Base-by-base conservation (phyloP, 306 rosid genomes). In the Corylus americana region DNA sequence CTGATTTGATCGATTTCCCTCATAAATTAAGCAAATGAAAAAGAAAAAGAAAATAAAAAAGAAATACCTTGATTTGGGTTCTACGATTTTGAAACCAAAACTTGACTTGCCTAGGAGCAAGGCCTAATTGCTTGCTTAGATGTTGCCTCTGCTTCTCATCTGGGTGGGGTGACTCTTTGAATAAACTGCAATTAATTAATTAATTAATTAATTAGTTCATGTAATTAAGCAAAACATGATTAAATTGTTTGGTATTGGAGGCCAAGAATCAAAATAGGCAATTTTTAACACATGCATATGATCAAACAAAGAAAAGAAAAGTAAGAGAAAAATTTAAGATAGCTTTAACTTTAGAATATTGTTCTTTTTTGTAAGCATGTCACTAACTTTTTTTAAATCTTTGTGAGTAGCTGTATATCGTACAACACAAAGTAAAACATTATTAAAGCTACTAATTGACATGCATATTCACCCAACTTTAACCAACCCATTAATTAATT, bases 11-110 rank as follows among this genome's bases (percentile, higher is more conserved):
- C 4, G n/a, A 54, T 54, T 17, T 17, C 2, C 10, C 25, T 55
- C 61, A 16, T 55, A 55, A 18, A 17, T 6, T 17, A 64, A 31
- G 47, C 16, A 42, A 64, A 64, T 35, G 44, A 31, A 20, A 13
- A 29, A 5, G 6, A 31, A 12, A 17, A 62, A 4, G 25, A 17
- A 16, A 4, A n/a, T 47, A 5, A 14, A 61, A 29, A 2, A 17
- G 35, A 11, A 47, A 12, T 77, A 91, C 99, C 95, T 96, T 96
- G 83, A 96, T 93, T 84, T 96, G 99, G 82, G 99, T 96, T 76
- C 99, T 90, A 79, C 99, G 97, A 82, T 96, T 96, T 83, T 96
- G 99, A 81, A 96, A 96, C 99, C 99, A 96, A 76, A 96, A 96
- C 85, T 96, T 96, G 89, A 96, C 98, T 80, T 96, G 99, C 51